Evolutionary conservation across 768 basidiomycete genomes (phyloP).

Genomic region (Lactifluus piperatus): DNA sequence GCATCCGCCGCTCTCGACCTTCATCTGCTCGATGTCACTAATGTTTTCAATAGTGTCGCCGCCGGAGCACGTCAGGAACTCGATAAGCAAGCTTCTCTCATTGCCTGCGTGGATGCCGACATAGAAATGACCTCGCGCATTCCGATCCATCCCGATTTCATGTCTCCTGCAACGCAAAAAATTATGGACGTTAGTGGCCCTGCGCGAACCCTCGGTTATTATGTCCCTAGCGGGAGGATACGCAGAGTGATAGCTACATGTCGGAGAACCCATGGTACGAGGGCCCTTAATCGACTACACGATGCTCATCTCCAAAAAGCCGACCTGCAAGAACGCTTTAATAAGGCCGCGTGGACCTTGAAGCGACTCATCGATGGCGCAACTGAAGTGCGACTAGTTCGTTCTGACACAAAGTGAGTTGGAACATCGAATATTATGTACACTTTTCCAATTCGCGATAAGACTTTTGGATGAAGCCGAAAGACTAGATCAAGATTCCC

Average conservation of each 20-base stretch:
- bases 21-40: slow-evolving; percentile 57
- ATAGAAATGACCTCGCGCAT: slow-evolving; percentile 59
- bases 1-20: slow-evolving; percentile 62
- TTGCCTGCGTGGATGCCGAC: slow-evolving; percentile 60
- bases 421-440: background rate
- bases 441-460: background rate
- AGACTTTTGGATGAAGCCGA: slow-evolving; percentile 10
- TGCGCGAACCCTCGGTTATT: slow-evolving; percentile 64
- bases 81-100: slow-evolving; percentile 52
- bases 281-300: background rate
- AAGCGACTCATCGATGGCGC: slow-evolving; percentile 10
- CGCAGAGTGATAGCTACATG: slow-evolving; percentile 66
- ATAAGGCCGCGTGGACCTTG: slow-evolving; percentile 27
- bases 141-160: slow-evolving; percentile 62
- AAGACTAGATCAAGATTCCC: slow-evolving; percentile 1
- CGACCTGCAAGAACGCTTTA: slow-evolving; percentile 45
- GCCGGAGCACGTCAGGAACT: slow-evolving; percentile 50
- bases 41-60: slow-evolving; percentile 60
- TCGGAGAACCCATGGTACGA: slow-evolving; percentile 55
- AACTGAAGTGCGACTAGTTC: background rate
- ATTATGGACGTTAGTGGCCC: slow-evolving; percentile 63
- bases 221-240: slow-evolving; percentile 73
- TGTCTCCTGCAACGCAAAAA: slow-evolving; percentile 53
- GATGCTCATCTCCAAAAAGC: background rate
- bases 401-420: slow-evolving; percentile 1